Conservation (phyloP, 768 basidiomycete genomes). For the Lactarius trivialis region DNA sequence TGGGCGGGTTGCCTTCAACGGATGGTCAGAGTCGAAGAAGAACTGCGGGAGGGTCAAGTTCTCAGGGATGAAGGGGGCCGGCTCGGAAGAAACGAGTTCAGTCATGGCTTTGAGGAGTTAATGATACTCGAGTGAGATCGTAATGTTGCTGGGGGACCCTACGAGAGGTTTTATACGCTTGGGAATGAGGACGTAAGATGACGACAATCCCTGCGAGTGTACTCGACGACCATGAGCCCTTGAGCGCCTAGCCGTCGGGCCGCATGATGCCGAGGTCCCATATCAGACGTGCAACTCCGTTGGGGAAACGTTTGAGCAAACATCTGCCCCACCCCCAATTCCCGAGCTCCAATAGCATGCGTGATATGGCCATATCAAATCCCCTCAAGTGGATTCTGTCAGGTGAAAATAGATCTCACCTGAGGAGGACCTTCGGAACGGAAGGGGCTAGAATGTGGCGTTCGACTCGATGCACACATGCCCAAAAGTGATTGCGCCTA, state of each 20-base stretch:
- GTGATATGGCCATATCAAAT: not conserved
- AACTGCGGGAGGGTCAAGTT: slow-evolving; percentile 62
- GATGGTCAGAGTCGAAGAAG: slow-evolving; percentile 42
- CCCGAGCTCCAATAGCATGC: not conserved
- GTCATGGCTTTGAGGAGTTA: slow-evolving; percentile 18
- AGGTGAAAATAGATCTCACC: not conserved
- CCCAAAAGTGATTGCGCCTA: not conserved
- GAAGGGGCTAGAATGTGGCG: not conserved
- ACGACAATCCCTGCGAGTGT: not conserved
- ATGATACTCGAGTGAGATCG: slow-evolving; percentile 3
- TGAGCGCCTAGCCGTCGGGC: not conserved
- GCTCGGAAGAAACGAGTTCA: slow-evolving; percentile 24
- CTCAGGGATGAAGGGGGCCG: slow-evolving; percentile 47
- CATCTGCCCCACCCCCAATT: slow-evolving; percentile 3
- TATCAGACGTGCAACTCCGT: not conserved
- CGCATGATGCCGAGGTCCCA: not conserved
- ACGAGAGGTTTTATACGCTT: slow-evolving; percentile 2
- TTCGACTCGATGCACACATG: not conserved
- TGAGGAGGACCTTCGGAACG: not conserved
- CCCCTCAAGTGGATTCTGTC: not conserved
- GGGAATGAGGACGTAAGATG: not conserved
- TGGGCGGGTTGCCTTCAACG: slow-evolving; percentile 41
- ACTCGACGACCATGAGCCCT: not conserved
- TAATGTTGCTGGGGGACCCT: not conserved
- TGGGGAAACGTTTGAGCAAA: not conserved